phyloP scores from a whole-genome alignment of 2,329 filamentous ascomycete genomes.

The Xylaria sp. region DNA sequence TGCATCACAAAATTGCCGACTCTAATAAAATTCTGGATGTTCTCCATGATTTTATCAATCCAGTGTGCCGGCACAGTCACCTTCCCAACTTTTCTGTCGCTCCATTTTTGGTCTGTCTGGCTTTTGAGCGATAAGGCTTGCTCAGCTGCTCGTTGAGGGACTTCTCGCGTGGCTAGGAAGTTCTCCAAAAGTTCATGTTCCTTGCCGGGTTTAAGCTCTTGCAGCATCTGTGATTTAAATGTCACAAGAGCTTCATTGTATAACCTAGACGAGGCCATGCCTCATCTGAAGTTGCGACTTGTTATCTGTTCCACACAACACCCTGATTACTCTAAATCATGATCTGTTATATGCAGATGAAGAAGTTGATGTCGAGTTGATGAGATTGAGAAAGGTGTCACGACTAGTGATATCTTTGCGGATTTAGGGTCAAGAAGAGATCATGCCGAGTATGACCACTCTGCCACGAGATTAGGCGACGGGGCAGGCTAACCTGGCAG shows the following conservation, averaged over 20 bases:
- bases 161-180: constrained; percentile 5
- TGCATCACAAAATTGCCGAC: constrained; percentile 3
- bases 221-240: constrained; percentile 3
- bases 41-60: constrained; percentile 12
- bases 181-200: constrained; percentile 4
- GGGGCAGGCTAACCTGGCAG: too few relatives aligned
- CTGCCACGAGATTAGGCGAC: too few relatives aligned
- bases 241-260: constrained; percentile 9
- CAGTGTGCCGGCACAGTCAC: background rate
- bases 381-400: background rate
- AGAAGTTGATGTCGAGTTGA: background rate
- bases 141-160: background rate
- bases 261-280: background rate
- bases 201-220: constrained; percentile 8
- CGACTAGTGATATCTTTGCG: too few relatives aligned
- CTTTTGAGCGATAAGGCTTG: background rate
- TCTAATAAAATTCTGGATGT: background rate
- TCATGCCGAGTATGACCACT: too few relatives aligned
- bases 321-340: background rate
- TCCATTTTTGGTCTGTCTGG: constrained; percentile 12
- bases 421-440: too few relatives aligned
- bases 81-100: background rate
- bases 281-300: background rate
- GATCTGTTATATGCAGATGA: background rate
- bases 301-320: background rate